Base-by-base conservation (phyloP, 1,139 yeast species). In the Magnusiomyces tetraspermus region DNA sequence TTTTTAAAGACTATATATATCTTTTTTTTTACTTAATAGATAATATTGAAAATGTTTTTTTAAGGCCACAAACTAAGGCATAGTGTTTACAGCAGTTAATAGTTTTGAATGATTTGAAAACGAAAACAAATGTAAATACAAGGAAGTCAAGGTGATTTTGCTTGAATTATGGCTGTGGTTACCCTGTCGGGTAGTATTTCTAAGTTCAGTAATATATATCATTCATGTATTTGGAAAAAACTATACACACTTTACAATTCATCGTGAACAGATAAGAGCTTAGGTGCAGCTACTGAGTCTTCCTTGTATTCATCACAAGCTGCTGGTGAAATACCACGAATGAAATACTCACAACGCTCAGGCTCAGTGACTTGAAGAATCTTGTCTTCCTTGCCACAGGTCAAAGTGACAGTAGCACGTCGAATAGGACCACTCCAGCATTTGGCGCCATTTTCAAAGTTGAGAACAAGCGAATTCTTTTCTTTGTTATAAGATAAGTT, bases 361-460 rank as follows among this genome's bases (percentile, higher is more conserved):
- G 95, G 92, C 68, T 94, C 99, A 46, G 83, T 74, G 3, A 90
- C 95, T 2, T 80, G 69, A 30, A 81, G 53, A 31, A 94, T 71
- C 55, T 76, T 73, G 46, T 77, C 71, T 1, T 72, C 70, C 2
- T 71, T 65, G 0, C 95, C 95, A 69, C 99, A 94, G 22, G 72
- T 71, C 55, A 92, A 66, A 28, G 75, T 74, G 2, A 87, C 82
- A 11, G 69, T 70, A 0, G 89, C 90, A 37, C 83, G 77, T 65
- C 99, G 78, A 30, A 72, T 67, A 2, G 97, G 97, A 0, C 98
- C 98, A 65, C 89, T 87, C 97, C 98, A 92, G 68, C 99, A 94
- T 63, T 76, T 77, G 50, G 82, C 82, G n/a, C 99, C 99, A 36
- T 74, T 67, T 4, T 67, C 72, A 63, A 73, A 90, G 30, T 69